phyloP scores from a whole-genome alignment of 2,329 filamentous ascomycete species.

The Fonsecaea erecta region DNA sequence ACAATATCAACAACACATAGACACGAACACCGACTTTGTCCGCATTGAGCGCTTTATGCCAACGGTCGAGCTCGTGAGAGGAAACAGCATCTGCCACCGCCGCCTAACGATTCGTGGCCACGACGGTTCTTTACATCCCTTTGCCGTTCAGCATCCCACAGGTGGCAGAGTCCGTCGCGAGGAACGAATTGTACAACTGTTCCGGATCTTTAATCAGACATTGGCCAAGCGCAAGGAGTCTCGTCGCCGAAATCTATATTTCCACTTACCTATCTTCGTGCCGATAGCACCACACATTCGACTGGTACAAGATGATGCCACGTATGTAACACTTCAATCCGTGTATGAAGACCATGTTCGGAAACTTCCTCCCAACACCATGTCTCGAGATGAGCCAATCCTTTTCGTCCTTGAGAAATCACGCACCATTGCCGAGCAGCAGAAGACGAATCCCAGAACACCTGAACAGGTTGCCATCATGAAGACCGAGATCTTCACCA shows the following conservation, averaged over 20 bases:
- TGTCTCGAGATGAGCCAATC: constrained; percentile 93
- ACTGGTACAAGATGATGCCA: constrained; percentile 92
- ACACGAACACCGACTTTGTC: constrained; percentile 99
- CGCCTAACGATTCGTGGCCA: constrained; percentile 95
- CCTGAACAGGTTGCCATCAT: constrained; percentile 72
- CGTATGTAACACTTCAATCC: constrained; percentile 90
- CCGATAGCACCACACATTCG: constrained; percentile 93
- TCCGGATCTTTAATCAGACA: constrained; percentile 95
- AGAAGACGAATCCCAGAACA: constrained; percentile 51
- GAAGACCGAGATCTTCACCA: constrained; percentile 87
- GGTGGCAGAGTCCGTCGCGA: constrained; percentile 90
- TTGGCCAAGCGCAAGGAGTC: constrained; percentile 93
- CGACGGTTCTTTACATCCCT: constrained; percentile 95
- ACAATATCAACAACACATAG: constrained; percentile 94
- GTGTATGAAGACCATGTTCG: constrained; percentile 97
- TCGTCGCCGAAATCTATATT: constrained; percentile 88
- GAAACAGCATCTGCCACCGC: constrained; percentile 87
- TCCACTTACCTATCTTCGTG: constrained; percentile 94
- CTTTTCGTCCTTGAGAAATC: constrained; percentile 96
- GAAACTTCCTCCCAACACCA: constrained; percentile 57
- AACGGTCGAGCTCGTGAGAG: constrained; percentile 88
- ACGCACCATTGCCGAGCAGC: constrained; percentile 74
- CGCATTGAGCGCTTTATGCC: constrained; percentile 96
- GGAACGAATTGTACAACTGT: constrained; percentile 92
- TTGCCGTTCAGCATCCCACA: constrained; percentile 94